Conservation (phyloP, 257 asterid species). For the Salvia rosmarinus region DNA sequence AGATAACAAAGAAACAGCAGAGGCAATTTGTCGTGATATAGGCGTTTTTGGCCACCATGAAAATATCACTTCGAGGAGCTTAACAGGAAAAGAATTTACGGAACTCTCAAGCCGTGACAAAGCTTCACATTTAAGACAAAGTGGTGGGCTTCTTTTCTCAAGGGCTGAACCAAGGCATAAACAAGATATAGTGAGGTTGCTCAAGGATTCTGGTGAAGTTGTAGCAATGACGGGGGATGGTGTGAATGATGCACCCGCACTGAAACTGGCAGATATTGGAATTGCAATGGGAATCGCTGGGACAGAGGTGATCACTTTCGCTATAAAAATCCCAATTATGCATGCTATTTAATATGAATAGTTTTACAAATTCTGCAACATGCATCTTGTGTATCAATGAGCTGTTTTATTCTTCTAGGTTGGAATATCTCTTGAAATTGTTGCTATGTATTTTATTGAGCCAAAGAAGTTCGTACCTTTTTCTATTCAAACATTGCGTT, state of each 20-base stretch:
- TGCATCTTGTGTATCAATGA: conserved; percentile 4
- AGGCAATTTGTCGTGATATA: conserved; percentile 93
- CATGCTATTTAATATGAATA: conserved; percentile 5
- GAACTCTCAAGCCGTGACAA: conserved; percentile 59
- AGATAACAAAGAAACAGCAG: conserved; percentile 94
- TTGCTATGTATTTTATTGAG: background rate
- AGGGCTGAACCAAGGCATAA: conserved; percentile 99
- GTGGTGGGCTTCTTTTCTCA: conserved; percentile 93
- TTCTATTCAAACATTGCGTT: background rate
- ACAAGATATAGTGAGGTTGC: conserved; percentile 96
- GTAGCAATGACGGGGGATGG: conserved; percentile 99
- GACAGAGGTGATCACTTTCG: conserved; percentile 69
- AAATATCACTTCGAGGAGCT: conserved; percentile 69
- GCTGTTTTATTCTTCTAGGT: background rate
- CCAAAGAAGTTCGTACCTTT: background rate
- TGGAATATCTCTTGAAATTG: background rate
- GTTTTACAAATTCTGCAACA: background rate
- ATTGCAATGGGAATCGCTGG: conserved; percentile 99
- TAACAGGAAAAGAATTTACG: conserved; percentile 92
- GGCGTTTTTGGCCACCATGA: conserved; percentile 89
- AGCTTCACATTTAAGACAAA: conserved; percentile 62
- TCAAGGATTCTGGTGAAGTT: conserved; percentile 94
- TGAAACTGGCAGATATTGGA: conserved; percentile 96
- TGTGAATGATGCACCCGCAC: conserved; percentile 96
- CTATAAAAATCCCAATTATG: background rate